Conservation (phyloP, 305 asterid genomes). For the Solanum hybrid region DNA sequence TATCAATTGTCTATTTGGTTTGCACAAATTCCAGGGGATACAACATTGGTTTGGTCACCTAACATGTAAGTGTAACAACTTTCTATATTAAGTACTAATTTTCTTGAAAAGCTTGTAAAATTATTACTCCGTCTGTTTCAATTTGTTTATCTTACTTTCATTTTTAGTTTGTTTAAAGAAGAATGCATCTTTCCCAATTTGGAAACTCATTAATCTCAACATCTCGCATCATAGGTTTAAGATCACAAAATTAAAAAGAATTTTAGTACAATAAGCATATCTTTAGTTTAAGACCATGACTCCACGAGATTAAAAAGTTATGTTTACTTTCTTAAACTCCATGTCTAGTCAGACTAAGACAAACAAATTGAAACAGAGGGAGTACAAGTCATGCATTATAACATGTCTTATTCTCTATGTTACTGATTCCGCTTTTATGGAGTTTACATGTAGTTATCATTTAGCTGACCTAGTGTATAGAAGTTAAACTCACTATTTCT, state of each 20-base stretch:
- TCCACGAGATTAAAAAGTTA: not conserved
- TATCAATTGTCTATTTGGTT: conserved; percentile 73
- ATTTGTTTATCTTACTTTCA: not conserved
- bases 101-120: not conserved
- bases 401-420: not conserved
- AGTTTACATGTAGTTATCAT: not conserved
- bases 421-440: not conserved
- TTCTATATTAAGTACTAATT: not conserved
- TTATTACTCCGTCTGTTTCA: not conserved
- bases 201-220: not conserved
- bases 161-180: not conserved
- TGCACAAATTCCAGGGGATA: conserved; percentile 63
- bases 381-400: not conserved
- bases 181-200: not conserved
- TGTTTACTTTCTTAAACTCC: not conserved
- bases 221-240: not conserved
- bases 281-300: not conserved
- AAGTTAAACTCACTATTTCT: not conserved
- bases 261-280: not conserved
- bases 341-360: not conserved
- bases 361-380: not conserved
- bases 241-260: not conserved
- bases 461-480: not conserved
- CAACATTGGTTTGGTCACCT: conserved; percentile 72
- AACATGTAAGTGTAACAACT: conserved; percentile 36